Evolutionary conservation across 2,329 filamentous ascomycete genomes (phyloP).

Genomic region (Penicillium brasilianum): DNA sequence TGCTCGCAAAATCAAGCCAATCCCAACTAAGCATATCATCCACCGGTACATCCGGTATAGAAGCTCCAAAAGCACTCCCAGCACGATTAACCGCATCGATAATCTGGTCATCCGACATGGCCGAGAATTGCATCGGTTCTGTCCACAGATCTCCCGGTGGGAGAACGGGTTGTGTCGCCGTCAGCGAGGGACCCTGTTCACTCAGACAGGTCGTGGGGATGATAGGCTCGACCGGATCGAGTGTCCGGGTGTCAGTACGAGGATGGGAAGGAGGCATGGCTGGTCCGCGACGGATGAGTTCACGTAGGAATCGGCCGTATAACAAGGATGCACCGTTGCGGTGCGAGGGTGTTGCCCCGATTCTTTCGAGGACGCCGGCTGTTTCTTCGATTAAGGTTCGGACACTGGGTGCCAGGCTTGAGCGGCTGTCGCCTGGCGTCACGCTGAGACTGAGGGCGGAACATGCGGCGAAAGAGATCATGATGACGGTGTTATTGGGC

Average conservation of each 20-base stretch:
- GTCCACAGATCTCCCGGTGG: slow-evolving; percentile 48
- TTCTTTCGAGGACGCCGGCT: slow-evolving; percentile 70
- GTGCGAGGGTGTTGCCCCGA: slow-evolving; percentile 69
- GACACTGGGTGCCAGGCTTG: slow-evolving; percentile 66
- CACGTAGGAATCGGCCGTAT: slow-evolving; percentile 62
- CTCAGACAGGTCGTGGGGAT: slow-evolving; percentile 21
- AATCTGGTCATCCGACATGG: slow-evolving; percentile 73
- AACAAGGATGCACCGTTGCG: slow-evolving; percentile 69
- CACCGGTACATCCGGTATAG: slow-evolving; percentile 61
- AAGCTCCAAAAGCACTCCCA: slow-evolving; percentile 63
- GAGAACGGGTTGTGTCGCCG: slow-evolving; percentile 34
- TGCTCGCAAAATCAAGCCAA: slow-evolving; percentile 56
- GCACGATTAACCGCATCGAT: slow-evolving; percentile 68
- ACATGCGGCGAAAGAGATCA: slow-evolving; percentile 76
- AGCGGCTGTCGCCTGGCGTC: slow-evolving; percentile 60
- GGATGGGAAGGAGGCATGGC: slow-evolving; percentile 26
- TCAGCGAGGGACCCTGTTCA: slow-evolving; percentile 29
- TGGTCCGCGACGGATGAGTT: slow-evolving; percentile 50
- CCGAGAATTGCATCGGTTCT: slow-evolving; percentile 65
- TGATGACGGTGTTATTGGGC: slow-evolving; percentile 79
- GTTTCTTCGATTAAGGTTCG: slow-evolving; percentile 70
- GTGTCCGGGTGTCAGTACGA: slow-evolving; percentile 16
- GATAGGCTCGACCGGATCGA: slow-evolving; percentile 20
- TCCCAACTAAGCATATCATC: slow-evolving; percentile 65
- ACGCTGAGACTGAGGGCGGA: slow-evolving; percentile 69